Percentiles rank a stretch among this genome's conserved stretches.
Evolutionary conservation across 352 stramenopile species (phyloP).

Genomic region (Phytophthora megakarya): DNA sequence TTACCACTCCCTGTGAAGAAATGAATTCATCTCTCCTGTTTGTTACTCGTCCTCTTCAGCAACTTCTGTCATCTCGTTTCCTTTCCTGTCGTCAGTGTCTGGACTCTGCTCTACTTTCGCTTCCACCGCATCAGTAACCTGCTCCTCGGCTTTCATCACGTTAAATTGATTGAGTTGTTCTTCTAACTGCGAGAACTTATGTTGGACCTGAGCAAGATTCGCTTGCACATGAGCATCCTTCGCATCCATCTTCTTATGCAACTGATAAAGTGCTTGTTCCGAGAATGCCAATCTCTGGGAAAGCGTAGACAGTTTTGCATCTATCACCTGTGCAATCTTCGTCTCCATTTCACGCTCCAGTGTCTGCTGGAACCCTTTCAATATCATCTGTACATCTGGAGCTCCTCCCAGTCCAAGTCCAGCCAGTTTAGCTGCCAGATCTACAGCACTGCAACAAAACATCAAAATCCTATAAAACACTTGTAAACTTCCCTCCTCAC

Average conservation of each 20-base stretch:
- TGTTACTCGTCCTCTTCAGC: constrained; percentile 17
- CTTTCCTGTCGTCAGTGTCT: not conserved
- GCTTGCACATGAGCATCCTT: constrained; percentile 43
- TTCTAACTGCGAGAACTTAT: constrained; percentile 50
- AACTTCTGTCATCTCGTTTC: not conserved
- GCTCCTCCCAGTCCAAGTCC: constrained; percentile 18
- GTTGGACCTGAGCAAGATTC: constrained; percentile 48
- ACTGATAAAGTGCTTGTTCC: constrained; percentile 65
- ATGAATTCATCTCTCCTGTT: constrained; percentile 41
- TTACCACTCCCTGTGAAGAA: constrained; percentile 30
- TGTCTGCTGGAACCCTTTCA: constrained; percentile 64
- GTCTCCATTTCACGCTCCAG: constrained; percentile 69
- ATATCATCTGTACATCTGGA: constrained; percentile 39
- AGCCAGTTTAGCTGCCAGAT: constrained; percentile 24
- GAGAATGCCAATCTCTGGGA: constrained; percentile 63
- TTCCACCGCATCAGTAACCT: not conserved
- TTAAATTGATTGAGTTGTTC: constrained; percentile 39
- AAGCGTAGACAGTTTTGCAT: constrained; percentile 61
- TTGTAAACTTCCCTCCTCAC: constrained; percentile 5
- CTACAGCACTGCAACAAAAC: constrained; percentile 19
- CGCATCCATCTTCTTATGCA: constrained; percentile 61
- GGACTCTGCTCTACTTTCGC: constrained; percentile 1
- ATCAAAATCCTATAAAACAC: constrained; percentile 1
- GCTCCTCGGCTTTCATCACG: constrained; percentile 4
- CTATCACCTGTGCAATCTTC: constrained; percentile 62